Evolutionary conservation across 495 filamentous ascomycete genomes (phyloP), one percentile per base, ranked within the genome.

Genomic region (Xylaria telfairii): DNA sequence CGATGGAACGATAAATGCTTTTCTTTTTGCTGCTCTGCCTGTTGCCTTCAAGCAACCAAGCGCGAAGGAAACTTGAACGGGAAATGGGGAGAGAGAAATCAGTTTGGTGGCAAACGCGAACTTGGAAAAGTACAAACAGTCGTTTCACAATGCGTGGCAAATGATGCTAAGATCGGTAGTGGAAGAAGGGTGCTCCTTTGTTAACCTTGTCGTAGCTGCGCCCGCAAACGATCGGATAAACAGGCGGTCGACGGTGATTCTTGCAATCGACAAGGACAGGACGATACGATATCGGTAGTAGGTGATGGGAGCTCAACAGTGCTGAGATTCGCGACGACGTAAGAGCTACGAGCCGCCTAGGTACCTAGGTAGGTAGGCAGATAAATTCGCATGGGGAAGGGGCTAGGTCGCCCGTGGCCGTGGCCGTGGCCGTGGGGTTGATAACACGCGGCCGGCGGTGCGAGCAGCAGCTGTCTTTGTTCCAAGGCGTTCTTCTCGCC

Each of bases 401-500:
- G 32, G 24, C 49, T 15, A 46, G 6, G 1, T 49, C 8, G 34
- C 34, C 34, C 3, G 34, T 37, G 34, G n/a, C n/a, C n/a, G n/a
- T n/a, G n/a, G n/a, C n/a, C n/a, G n/a, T n/a, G n/a, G n/a, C n/a
- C n/a, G n/a, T n/a, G 42, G 5, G 19, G 53, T 46, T 32, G 51
- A 32, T 13, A 47, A 24, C 42, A 49, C 41, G 54, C 54, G 65
- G 30, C 39, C 39, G 51, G 65, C 24, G n/a, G 51, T 54, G 39
- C 65, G 44, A 54, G 1, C 47, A 19, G 19, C 21, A 8, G 39
- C 15, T 6, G 28, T 51, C 67, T 62, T 69, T 69, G 56, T 69
- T 51, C 51, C 34, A 26, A 39, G 37, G 6, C n/a, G 5, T 56
- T 44, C 42, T n/a, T n/a, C n/a, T n/a, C n/a, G n/a, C n/a, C n/a